phyloP scores from a whole-genome alignment of 805 yeast species.

The Kazachstania africana region DNA sequence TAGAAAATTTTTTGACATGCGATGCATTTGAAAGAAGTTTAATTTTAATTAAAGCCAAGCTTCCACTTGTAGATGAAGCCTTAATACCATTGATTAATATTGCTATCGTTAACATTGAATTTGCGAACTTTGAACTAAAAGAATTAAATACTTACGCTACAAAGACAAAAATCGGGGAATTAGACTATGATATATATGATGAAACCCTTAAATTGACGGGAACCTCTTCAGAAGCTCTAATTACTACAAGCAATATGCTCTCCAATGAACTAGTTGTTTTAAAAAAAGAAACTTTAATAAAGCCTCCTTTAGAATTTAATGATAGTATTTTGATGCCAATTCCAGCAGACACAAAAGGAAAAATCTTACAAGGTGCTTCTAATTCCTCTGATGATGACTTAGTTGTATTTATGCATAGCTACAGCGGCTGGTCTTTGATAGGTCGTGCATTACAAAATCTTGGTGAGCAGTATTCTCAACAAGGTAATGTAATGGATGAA shows the following conservation, averaged over 20 bases:
- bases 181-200: slow-evolving; percentile 32
- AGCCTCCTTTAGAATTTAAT: slow-evolving; percentile 45
- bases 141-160: slow-evolving; percentile 53
- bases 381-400: slow-evolving; percentile 18
- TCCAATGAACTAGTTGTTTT: slow-evolving; percentile 36
- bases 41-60: slow-evolving; percentile 50
- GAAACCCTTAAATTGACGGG: slow-evolving; percentile 9
- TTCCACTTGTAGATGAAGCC: slow-evolving; percentile 45
- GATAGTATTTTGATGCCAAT: slow-evolving; percentile 33
- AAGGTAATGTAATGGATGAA: slow-evolving; percentile 24
- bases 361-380: slow-evolving; percentile 31
- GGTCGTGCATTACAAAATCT: slow-evolving; percentile 69
- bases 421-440: slow-evolving; percentile 78
- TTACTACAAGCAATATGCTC: neutral
- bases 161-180: slow-evolving; percentile 28
- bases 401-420: slow-evolving; percentile 59
- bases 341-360: slow-evolving; percentile 56
- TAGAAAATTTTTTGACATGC: slow-evolving; percentile 29
- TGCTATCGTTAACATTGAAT: slow-evolving; percentile 49
- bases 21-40: slow-evolving; percentile 26
- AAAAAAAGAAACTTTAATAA: slow-evolving; percentile 36
- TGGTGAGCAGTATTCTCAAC: slow-evolving; percentile 14
- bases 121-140: slow-evolving; percentile 53
- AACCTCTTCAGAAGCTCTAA: neutral
- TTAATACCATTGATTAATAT: slow-evolving; percentile 50